phyloP scores from a whole-genome alignment of 1,284 basidiomycete species.

The Tetrapyrgos nigripes region DNA sequence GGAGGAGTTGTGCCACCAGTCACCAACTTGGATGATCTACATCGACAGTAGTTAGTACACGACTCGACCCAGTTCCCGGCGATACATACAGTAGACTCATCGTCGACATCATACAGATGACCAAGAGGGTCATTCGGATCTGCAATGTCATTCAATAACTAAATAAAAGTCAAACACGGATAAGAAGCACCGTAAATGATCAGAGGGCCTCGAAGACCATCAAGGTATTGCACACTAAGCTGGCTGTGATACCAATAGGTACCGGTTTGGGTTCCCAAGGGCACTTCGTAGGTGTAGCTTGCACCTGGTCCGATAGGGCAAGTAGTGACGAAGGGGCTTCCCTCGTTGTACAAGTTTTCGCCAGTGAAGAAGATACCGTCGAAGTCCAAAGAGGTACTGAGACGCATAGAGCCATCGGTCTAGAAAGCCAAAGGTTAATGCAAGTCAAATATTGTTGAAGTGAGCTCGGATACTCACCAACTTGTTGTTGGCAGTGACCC shows the following conservation, averaged over 20 bases:
- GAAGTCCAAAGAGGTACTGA: constrained; percentile 27
- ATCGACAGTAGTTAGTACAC: background rate
- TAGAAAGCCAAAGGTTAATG: constrained; percentile 1
- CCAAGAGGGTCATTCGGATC: constrained; percentile 49
- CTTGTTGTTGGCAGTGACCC: constrained; percentile 29
- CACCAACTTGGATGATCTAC: constrained; percentile 35
- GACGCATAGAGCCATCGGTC: constrained; percentile 31
- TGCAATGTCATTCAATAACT: background rate
- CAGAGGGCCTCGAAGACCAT: constrained; percentile 35
- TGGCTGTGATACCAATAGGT: constrained; percentile 28
- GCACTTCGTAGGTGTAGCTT: constrained; percentile 23
- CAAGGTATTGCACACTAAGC: constrained; percentile 14
- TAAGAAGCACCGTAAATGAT: constrained; percentile 29
- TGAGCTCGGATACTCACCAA: constrained; percentile 22
- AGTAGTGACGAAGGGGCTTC: constrained; percentile 21
- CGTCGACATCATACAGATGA: constrained; percentile 29
- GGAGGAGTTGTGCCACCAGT: constrained; percentile 35
- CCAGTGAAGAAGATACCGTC: background rate
- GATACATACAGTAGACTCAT: constrained; percentile 17
- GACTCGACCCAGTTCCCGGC: constrained; percentile 12
- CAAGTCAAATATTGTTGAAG: background rate
- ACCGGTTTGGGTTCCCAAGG: constrained; percentile 17
- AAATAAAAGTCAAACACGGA: background rate
- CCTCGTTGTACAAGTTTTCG: constrained; percentile 17
- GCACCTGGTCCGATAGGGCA: constrained; percentile 25